Base-by-base conservation (phyloP, 768 basidiomycete genomes). In the Macrolepiota albuminosa region DNA sequence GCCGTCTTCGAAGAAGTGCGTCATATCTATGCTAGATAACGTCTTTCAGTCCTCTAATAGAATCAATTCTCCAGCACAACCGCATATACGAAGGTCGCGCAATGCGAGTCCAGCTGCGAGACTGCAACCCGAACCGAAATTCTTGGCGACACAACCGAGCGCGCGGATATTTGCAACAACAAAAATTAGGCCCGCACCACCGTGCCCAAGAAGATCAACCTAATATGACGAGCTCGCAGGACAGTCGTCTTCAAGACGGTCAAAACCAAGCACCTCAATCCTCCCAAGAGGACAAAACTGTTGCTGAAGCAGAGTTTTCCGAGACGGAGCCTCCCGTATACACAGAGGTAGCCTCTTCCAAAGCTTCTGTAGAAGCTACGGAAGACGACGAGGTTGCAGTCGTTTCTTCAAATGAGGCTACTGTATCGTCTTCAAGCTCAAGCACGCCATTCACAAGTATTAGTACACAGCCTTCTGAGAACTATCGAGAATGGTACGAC, bases 31-130 rank as follows among this genome's bases (percentile, higher is more conserved):
- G 53, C 9, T 39, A 40, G 7, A 40, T 53, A 4, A 49, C 14
- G n/a, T 16, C 39, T 37, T 48, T 59, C 6, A 43, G 56, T 18
- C 50, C 10, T 55, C 45, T 42, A 52, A 55, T 62, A 63, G 54
- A n/a, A 8, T 21, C 21, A 21, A 21, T 43, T 24, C 49, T 49
- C n/a, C 46, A 92, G 90, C 85, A 91, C 64, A 87, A 89, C 68
- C 84, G 82, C 46, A 69, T 85, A 14, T 78, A 87, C 58, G 82
- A 85, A 56, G 89, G 89, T 31, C 85, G 88, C 48, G 76, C 84
- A 4, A 85, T 93, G 69, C 84, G 89, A 21, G 89, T 93, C 39
- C 88, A 91, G 64, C 73, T 91, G 40, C 81, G 89, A 46, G 88
- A 90, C 63, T 81, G 81, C 66, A 84, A 88, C 62, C 82, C 84